Conservation (phyloP, 2,329 filamentous ascomycete species). For the Aspergillus felis region DNA sequence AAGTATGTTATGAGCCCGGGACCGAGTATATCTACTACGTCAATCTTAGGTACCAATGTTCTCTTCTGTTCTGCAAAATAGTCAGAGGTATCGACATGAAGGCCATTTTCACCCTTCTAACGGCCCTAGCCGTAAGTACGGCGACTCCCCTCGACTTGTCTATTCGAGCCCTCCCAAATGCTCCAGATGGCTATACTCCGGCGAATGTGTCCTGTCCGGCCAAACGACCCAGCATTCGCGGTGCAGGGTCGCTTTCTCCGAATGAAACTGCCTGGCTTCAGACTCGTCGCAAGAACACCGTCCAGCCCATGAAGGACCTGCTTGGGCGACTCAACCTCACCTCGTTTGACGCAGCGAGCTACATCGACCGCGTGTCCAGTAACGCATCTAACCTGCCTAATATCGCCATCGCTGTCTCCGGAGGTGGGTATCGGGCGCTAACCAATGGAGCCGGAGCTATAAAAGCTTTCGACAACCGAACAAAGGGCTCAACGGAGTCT, state of each 20-base stretch:
- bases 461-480: conserved; percentile 72
- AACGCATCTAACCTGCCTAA: conserved; percentile 12
- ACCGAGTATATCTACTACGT: neutral
- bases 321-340: conserved; percentile 65
- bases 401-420: conserved; percentile 47
- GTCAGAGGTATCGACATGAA: neutral
- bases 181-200: conserved; percentile 62
- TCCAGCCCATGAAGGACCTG: conserved; percentile 67
- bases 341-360: conserved; percentile 74
- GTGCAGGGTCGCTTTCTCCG: conserved; percentile 57
- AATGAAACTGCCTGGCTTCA: conserved; percentile 70
- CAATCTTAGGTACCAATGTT: neutral
- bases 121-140: neutral
- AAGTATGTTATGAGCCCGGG: neutral
- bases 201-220: conserved; percentile 62
- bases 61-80: too few relatives aligned
- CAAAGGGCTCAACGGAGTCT: conserved; percentile 51
- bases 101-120: neutral
- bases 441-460: conserved; percentile 75
- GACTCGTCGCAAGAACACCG: conserved; percentile 65
- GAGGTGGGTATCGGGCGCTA: conserved; percentile 78
- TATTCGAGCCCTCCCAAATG: conserved; percentile 45
- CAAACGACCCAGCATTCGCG: conserved; percentile 63
- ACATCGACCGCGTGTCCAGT: conserved; percentile 55
- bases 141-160: neutral